These are phyloP conservation scores for Colletotrichum musicola DNA, from an alignment of 2,329 filamentous ascomycete genomes.

Conservation along the genomic window DNA sequence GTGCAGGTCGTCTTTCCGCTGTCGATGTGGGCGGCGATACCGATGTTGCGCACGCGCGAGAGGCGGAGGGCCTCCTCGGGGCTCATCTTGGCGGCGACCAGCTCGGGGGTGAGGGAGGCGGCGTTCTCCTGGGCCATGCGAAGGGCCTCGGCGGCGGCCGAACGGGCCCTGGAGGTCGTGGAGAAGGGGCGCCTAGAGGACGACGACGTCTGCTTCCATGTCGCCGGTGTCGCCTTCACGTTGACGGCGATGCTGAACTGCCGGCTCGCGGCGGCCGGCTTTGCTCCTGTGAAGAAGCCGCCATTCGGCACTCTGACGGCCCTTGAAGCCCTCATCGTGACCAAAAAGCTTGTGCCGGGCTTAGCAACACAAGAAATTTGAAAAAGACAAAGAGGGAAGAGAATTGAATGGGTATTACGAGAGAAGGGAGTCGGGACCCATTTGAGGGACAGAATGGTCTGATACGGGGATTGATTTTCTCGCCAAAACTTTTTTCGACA, in stretches of 20 bases:
- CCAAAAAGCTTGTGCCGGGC: slow-evolving; percentile 23
- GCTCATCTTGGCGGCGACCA: slow-evolving; percentile 82
- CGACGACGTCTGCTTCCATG: slow-evolving; percentile 19
- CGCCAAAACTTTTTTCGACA: slow-evolving; percentile 43
- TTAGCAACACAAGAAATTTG: slow-evolving; percentile 14
- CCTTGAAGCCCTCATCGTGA: slow-evolving; percentile 55
- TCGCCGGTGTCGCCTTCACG: slow-evolving; percentile 27
- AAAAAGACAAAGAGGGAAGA: slow-evolving; percentile 15
- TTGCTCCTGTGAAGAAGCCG: slow-evolving; percentile 50
- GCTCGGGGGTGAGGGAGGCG: slow-evolving; percentile 65
- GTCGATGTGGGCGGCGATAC: slow-evolving; percentile 98
- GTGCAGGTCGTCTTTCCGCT: slow-evolving; percentile 98
- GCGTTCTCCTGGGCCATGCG: slow-evolving; percentile 68
- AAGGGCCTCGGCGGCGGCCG: slow-evolving; percentile 58
- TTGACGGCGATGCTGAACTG: slow-evolving; percentile 46
- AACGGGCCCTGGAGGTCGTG: slow-evolving; percentile 46
- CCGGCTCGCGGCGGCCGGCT: slow-evolving; percentile 44
- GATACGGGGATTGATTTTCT: slow-evolving; percentile 40
- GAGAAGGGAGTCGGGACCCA: slow-evolving; percentile 33
- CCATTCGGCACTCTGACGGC: slow-evolving; percentile 57
- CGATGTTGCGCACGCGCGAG: slow-evolving; percentile 91
- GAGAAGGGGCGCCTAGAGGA: slow-evolving; percentile 48
- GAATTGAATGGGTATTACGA: slow-evolving; percentile 22
- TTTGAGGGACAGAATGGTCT: slow-evolving; percentile 33
- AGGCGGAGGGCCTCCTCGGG: slow-evolving; percentile 83